Evolutionary conservation across 2,329 filamentous ascomycete genomes (phyloP).

Genomic region (Fusarium solani-melongenae): DNA sequence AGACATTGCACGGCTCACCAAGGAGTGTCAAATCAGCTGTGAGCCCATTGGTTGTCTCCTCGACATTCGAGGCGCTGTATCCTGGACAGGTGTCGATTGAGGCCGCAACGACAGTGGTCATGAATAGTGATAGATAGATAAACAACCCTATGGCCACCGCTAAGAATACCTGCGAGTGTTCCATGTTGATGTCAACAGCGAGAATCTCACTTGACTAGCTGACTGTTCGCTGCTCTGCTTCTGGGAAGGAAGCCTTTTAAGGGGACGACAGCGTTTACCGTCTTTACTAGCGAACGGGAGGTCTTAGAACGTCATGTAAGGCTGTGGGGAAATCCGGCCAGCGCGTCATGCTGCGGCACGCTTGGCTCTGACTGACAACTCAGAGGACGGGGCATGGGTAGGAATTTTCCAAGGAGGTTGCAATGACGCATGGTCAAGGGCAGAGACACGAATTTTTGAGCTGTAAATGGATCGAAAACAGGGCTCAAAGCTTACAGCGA

Average conservation of each 20-base stretch:
- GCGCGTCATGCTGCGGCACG: not conserved
- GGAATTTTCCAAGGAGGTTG: not conserved
- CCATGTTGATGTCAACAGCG: not conserved
- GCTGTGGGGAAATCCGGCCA: not conserved
- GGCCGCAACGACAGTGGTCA: not conserved
- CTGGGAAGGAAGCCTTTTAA: not conserved
- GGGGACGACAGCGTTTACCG: not conserved
- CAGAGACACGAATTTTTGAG: not conserved
- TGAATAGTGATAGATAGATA: not conserved
- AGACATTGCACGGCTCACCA: conserved; percentile 1
- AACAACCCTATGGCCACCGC: not conserved
- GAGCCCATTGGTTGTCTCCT: not conserved
- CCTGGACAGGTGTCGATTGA: not conserved
- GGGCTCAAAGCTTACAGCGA: not conserved
- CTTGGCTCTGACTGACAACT: not conserved
- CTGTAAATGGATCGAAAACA: not conserved
- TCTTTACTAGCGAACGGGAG: not conserved
- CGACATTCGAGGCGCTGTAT: not conserved
- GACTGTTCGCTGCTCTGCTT: not conserved
- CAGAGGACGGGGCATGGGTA: not conserved
- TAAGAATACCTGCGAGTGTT: not conserved
- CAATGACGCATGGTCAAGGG: not conserved
- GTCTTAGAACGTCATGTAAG: not conserved
- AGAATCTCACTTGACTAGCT: not conserved
- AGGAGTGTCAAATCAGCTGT: not conserved